Evolutionary conservation across 1,139 yeast genomes (phyloP).

Genomic region (Scheffersomyces cryptocercus): DNA sequence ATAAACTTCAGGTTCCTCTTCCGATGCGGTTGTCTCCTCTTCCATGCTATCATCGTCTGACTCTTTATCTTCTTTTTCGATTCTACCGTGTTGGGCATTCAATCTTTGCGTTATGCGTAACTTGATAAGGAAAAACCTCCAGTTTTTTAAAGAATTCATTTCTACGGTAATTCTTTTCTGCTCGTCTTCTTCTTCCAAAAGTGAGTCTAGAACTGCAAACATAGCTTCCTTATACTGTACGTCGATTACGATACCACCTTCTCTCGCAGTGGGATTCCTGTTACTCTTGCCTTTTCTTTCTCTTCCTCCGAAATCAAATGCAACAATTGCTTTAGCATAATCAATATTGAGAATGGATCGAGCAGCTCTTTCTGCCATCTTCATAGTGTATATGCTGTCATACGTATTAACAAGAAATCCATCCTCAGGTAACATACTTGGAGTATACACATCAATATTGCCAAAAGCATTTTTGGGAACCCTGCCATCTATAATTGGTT

Average conservation of each 20-base stretch:
- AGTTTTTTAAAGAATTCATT: slow-evolving; percentile 58
- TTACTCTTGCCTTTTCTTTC: slow-evolving; percentile 4
- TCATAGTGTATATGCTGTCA: slow-evolving; percentile 31
- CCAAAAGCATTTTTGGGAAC: slow-evolving; percentile 79
- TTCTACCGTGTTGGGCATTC: slow-evolving; percentile 63
- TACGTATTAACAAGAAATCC: slow-evolving; percentile 54
- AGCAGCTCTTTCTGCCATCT: slow-evolving; percentile 69
- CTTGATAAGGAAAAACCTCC: slow-evolving; percentile 75
- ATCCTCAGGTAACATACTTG: slow-evolving; percentile 81
- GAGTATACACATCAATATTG: slow-evolving; percentile 75
- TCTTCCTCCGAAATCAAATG: slow-evolving; percentile 66
- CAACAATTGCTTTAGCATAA: slow-evolving; percentile 84
- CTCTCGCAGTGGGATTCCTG: slow-evolving; percentile 59
- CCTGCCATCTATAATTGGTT: slow-evolving; percentile 61
- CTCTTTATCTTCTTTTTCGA: slow-evolving; percentile 21
- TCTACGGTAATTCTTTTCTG: slow-evolving; percentile 46
- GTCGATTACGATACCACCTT: slow-evolving; percentile 79
- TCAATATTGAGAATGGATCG: slow-evolving; percentile 61
- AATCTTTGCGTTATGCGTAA: slow-evolving; percentile 71
- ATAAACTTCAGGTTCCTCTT: slow-evolving; percentile 6
- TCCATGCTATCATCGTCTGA: neutral
- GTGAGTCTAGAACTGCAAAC: slow-evolving; percentile 51
- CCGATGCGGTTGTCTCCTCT: slow-evolving; percentile 2
- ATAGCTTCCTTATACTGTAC: slow-evolving; percentile 67
- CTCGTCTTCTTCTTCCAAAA: slow-evolving; percentile 58